Evolutionary conservation across 192 early-diverging fungal species (phyloP).

Genomic region (Coemansia aciculifera): DNA sequence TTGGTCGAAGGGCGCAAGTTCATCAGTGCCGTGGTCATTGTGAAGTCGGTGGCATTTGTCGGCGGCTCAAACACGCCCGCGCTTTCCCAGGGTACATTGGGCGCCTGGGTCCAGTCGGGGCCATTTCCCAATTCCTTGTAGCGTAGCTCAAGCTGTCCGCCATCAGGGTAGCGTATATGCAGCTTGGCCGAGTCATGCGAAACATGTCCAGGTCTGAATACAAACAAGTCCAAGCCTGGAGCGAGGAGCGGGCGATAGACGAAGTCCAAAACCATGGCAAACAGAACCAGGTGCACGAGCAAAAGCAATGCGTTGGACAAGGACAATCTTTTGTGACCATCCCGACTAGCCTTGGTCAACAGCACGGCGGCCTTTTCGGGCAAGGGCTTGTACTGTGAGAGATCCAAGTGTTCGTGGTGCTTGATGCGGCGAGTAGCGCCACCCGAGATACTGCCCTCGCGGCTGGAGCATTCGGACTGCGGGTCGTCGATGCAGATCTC

Average conservation of each 20-base stretch:
- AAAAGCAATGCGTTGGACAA: constrained; percentile 19
- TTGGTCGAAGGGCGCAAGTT: constrained; percentile 39
- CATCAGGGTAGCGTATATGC: constrained; percentile 40
- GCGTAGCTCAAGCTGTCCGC: constrained; percentile 39
- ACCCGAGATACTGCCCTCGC: constrained; percentile 6
- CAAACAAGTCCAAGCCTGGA: constrained; percentile 27
- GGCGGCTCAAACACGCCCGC: constrained; percentile 28
- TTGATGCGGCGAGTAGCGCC: constrained; percentile 6
- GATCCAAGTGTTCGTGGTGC: constrained; percentile 2
- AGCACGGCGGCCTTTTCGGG: constrained; percentile 3
- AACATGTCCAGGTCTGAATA: constrained; percentile 47
- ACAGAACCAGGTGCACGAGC: constrained; percentile 27
- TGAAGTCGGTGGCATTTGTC: constrained; percentile 31
- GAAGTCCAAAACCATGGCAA: constrained; percentile 53
- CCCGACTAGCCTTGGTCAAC: neutral
- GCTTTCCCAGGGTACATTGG: constrained; percentile 38
- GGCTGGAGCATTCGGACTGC: constrained; percentile 9
- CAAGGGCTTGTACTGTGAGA: constrained; percentile 8
- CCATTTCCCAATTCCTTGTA: constrained; percentile 14
- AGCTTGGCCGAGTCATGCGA: constrained; percentile 45
- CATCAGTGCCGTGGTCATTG: constrained; percentile 17
- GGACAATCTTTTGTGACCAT: constrained; percentile 3
- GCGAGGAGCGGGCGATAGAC: constrained; percentile 45
- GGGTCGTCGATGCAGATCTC: constrained; percentile 8
- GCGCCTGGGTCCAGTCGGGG: neutral